These are phyloP conservation scores for Pseudocercospora eumusae DNA, from an alignment of 2,329 filamentous ascomycete species.

Conservation along the genomic window DNA sequence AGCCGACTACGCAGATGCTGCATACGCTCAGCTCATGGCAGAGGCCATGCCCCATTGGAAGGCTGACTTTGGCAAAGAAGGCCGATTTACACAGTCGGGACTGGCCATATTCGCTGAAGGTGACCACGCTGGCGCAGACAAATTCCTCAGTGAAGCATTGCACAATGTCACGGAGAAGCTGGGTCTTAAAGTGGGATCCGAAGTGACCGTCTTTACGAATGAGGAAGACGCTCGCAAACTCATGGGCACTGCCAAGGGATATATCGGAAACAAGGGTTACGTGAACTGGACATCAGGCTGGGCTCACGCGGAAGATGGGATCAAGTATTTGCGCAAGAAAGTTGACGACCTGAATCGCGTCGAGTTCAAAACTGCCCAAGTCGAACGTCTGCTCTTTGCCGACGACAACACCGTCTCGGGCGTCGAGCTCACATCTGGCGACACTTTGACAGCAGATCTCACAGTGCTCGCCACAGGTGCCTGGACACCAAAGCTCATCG, in stretches of 20 bases:
- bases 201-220: conserved; percentile 44
- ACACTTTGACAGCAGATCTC: conserved; percentile 64
- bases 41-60: conserved; percentile 71
- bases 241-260: conserved; percentile 45
- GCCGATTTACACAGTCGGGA: conserved; percentile 70
- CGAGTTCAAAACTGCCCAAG: conserved; percentile 54
- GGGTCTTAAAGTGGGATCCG: conserved; percentile 45
- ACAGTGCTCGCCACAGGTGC: conserved; percentile 82
- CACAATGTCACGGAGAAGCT: conserved; percentile 59
- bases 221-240: conserved; percentile 43
- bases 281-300: conserved; percentile 74
- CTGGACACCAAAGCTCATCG: conserved; percentile 77
- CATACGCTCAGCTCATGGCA: conserved; percentile 73
- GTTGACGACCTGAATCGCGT: conserved; percentile 56
- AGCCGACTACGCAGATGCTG: conserved; percentile 77
- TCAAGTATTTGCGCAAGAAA: conserved; percentile 62
- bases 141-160: conserved; percentile 62
- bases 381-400: conserved; percentile 46
- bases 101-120: conserved; percentile 60
- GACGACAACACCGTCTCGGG: conserved; percentile 53
- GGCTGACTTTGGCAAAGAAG: conserved; percentile 60
- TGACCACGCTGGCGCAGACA: conserved; percentile 31
- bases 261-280: conserved; percentile 67
- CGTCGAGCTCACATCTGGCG: conserved; percentile 56
- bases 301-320: conserved; percentile 73